A percentile compares a stretch with the other conserved stretches of the same genome.
Conservation (phyloP, 495 filamentous ascomycete genomes). For the Penicillium verhagenii region DNA sequence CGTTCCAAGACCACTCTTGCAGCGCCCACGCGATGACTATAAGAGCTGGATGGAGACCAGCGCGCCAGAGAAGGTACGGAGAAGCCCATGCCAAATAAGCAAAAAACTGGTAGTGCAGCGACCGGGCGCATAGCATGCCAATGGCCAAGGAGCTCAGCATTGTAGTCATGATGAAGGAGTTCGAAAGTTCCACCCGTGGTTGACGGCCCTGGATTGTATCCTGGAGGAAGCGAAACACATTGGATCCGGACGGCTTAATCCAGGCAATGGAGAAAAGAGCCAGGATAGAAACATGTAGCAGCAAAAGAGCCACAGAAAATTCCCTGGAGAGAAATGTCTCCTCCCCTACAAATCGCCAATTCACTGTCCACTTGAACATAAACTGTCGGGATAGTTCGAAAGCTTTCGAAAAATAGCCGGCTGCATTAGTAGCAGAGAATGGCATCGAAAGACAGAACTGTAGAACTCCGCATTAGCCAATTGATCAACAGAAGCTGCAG, state of each 20-base stretch:
- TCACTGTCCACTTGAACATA: constrained; percentile 97
- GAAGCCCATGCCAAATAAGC: constrained; percentile 89
- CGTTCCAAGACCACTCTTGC: constrained; percentile 97
- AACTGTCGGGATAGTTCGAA: constrained; percentile 91
- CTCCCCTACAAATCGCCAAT: constrained; percentile 91
- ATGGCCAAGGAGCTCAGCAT: constrained; percentile 78
- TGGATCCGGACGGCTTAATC: constrained; percentile 50
- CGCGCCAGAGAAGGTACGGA: constrained; percentile 86
- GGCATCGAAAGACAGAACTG: constrained; percentile 68
- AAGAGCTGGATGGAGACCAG: constrained; percentile 68
- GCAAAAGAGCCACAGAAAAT: constrained; percentile 69
- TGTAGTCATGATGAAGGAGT: constrained; percentile 72
- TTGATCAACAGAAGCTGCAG: background rate
- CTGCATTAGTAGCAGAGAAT: constrained; percentile 66
- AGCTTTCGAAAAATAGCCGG: constrained; percentile 72
- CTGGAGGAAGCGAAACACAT: constrained; percentile 50
- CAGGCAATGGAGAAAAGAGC: constrained; percentile 59
- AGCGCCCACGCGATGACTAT: constrained; percentile 72
- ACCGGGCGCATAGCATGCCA: constrained; percentile 87
- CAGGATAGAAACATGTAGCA: constrained; percentile 65
- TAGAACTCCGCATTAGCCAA: constrained; percentile 8
- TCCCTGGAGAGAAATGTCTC: constrained; percentile 71
- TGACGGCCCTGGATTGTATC: constrained; percentile 52
- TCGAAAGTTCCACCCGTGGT: constrained; percentile 60
- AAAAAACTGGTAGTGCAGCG: constrained; percentile 97